Percentiles rank a stretch among this genome's conserved stretches.
Conservation (phyloP, 169 alveolate genomes). For the Plasmodium fragile region DNA sequence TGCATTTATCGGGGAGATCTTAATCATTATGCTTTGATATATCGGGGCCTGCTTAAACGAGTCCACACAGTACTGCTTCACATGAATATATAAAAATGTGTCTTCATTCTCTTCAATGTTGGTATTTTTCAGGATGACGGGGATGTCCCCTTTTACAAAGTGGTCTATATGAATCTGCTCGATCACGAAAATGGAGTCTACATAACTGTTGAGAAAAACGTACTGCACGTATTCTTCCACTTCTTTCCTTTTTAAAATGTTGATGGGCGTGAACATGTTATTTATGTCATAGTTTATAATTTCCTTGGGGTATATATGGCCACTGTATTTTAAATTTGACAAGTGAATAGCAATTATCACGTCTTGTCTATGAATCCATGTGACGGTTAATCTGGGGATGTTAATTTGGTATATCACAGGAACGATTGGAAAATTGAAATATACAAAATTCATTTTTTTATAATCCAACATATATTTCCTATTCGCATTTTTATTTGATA, state of each 20-base stretch:
- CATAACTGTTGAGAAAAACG: conserved; percentile 72
- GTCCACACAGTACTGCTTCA: conserved; percentile 81
- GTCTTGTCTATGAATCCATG: conserved; percentile 82
- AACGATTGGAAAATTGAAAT: conserved; percentile 71
- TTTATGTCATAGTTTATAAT: conserved; percentile 21
- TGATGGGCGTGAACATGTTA: conserved; percentile 37
- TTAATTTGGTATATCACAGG: conserved; percentile 75
- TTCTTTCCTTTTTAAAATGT: conserved; percentile 57
- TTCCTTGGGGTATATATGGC: conserved; percentile 77
- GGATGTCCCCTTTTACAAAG: conserved; percentile 91
- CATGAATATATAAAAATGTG: conserved; percentile 86
- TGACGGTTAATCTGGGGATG: conserved; percentile 83
- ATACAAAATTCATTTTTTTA: conserved; percentile 52
- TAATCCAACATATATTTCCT: conserved; percentile 40
- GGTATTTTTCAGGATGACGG: conserved; percentile 90
- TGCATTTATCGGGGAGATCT: conserved; percentile 87
- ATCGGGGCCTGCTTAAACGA: conserved; percentile 83
- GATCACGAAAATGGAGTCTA: conserved; percentile 77
- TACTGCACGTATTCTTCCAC: conserved; percentile 47
- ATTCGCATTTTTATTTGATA: conserved; percentile 21
- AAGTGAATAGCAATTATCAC: conserved; percentile 83
- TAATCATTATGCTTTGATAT: conserved; percentile 84
- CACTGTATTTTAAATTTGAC: conserved; percentile 70
- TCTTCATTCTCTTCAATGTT: conserved; percentile 85
- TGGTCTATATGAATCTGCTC: conserved; percentile 90